These are phyloP conservation scores for Lecanicillium sp. DNA, from an alignment of 2,329 filamentous ascomycete species.

Conservation along the genomic window DNA sequence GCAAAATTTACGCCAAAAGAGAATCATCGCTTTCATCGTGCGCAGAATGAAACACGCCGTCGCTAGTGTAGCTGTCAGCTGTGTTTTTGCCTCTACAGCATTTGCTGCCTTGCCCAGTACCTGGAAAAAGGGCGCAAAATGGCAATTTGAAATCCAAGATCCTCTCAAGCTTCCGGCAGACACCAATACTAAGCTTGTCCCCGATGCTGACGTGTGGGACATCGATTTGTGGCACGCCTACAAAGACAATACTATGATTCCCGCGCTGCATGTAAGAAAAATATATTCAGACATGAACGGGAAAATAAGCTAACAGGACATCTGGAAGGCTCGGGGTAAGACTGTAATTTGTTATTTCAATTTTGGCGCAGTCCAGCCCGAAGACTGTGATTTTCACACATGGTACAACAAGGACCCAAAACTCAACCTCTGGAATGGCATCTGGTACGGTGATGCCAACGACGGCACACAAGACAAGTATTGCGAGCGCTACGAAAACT, in stretches of 20 bases:
- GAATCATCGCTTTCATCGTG: no score
- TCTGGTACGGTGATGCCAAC: constrained; percentile 17
- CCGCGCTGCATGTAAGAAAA: constrained; percentile 4
- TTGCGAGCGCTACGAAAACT: constrained; percentile 21
- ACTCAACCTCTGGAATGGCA: constrained; percentile 1
- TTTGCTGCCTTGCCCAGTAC: not conserved
- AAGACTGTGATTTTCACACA: constrained; percentile 1
- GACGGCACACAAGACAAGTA: not conserved
- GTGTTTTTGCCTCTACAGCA: not conserved
- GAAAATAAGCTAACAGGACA: not conserved
- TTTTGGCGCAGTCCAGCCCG: constrained; percentile 19
- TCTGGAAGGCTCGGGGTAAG: constrained; percentile 12
- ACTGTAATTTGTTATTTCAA: constrained; percentile 27
- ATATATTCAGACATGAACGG: no score
- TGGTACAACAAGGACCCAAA: constrained; percentile 1
- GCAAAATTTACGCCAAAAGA: no score
- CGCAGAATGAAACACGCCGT: not conserved
- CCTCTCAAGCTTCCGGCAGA: not conserved
- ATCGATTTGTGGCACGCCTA: constrained; percentile 6
- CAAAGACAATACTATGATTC: not conserved
- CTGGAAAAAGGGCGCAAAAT: not conserved
- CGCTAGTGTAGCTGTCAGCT: not conserved
- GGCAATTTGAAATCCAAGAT: constrained; percentile 3
- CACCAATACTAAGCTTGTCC: not conserved
- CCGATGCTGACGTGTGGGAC: constrained; percentile 5